These are phyloP conservation scores for Exophiala oligosperma DNA, from an alignment of 2,329 filamentous ascomycete genomes.

Conservation along the genomic window DNA sequence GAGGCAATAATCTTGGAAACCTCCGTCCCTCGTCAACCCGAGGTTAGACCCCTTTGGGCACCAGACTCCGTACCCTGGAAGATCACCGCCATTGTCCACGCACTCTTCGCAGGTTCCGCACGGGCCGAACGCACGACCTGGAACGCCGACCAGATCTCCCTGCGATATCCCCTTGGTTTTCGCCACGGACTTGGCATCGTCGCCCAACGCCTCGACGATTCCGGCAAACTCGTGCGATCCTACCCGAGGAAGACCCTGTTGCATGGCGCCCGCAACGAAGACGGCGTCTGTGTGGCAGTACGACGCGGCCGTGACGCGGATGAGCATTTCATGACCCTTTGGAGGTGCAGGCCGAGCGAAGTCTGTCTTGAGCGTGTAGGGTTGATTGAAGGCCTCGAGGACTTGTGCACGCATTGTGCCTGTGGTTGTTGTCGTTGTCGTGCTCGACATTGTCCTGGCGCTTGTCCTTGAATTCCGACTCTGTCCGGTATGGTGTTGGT, in stretches of 20 bases:
- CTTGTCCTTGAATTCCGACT: too few species aligned
- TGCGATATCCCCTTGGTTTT: conserved; percentile 9
- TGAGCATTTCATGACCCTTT: conserved; percentile 41
- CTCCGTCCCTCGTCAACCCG: conserved; percentile 24
- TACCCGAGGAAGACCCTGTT: conserved; percentile 41
- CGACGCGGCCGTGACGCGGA: conserved; percentile 48
- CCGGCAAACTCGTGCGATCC: conserved; percentile 50
- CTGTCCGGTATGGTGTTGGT: too few species aligned
- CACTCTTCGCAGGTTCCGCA: conserved; percentile 25
- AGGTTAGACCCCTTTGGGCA: conserved; percentile 19
- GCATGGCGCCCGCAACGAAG: conserved; percentile 38
- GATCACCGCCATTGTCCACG: conserved; percentile 20
- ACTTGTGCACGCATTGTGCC: conserved; percentile 29
- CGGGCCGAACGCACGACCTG: conserved; percentile 14
- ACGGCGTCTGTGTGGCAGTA: conserved; percentile 49
- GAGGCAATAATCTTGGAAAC: conserved; percentile 30
- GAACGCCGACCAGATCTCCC: conserved; percentile 20
- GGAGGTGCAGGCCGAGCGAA: conserved; percentile 41
- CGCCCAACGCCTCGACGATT: conserved; percentile 36
- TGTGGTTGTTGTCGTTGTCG: not conserved
- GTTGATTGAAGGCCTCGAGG: conserved; percentile 26
- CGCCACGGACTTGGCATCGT: conserved; percentile 12
- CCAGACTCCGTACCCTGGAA: conserved; percentile 24
- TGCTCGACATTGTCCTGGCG: not conserved
- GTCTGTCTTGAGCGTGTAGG: conserved; percentile 25